Evolutionary conservation across 2,329 filamentous ascomycete species (phyloP).

Genomic region (Alternaria tenuissima): DNA sequence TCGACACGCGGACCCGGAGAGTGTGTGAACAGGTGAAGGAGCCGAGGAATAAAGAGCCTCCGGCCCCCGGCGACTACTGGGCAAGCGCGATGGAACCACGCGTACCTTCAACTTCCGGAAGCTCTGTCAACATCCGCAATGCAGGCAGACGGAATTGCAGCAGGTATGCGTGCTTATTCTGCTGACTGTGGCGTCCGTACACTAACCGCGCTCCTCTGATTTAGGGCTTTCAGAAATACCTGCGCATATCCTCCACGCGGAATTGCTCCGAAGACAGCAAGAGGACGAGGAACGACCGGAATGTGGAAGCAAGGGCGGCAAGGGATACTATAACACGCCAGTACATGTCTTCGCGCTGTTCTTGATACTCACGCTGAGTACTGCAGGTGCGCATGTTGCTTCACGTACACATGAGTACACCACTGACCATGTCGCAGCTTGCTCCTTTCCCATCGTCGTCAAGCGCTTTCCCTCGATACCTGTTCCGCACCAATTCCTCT

Average conservation of each 20-base stretch:
- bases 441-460: constrained; percentile 52
- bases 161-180: constrained; percentile 23
- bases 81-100: constrained; percentile 18
- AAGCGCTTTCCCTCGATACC: constrained; percentile 49
- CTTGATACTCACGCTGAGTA: constrained; percentile 64
- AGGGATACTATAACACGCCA: constrained; percentile 62
- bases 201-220: constrained; percentile 22
- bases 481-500: constrained; percentile 52
- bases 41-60: constrained; percentile 31
- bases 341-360: constrained; percentile 67
- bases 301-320: constrained; percentile 60
- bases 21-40: constrained; percentile 8
- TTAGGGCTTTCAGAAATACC: constrained; percentile 50
- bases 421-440: constrained; percentile 42
- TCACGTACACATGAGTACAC: not conserved
- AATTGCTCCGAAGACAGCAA: constrained; percentile 60
- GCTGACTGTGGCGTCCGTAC: constrained; percentile 2
- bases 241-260: constrained; percentile 56
- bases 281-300: constrained; percentile 53
- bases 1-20: not conserved
- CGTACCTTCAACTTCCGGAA: constrained; percentile 8
- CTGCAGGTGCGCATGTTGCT: constrained; percentile 53
- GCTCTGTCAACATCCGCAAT: constrained; percentile 27
- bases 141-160: constrained; percentile 23
- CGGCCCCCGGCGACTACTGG: constrained; percentile 22